These are phyloP conservation scores for Candida germanica DNA, from an alignment of 805 yeast genomes.

Conservation along the genomic window DNA sequence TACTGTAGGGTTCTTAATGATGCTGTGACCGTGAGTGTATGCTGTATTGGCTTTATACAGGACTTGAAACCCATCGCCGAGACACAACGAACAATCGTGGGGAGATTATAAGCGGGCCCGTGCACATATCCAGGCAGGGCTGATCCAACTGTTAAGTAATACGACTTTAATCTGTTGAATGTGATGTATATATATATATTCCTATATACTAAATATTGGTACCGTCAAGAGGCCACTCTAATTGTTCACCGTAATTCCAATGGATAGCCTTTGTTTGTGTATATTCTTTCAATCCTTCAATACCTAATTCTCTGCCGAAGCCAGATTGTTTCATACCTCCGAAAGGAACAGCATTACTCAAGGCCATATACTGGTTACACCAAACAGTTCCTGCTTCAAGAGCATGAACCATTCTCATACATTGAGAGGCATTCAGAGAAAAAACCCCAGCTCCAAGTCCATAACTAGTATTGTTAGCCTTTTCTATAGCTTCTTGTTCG, in stretches of 20 bases:
- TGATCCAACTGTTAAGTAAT: no score
- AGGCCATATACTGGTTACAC: slow-evolving; percentile 67
- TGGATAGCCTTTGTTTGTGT: slow-evolving; percentile 30
- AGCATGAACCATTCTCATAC: slow-evolving; percentile 23
- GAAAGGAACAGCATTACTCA: slow-evolving; percentile 51
- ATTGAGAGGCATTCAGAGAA: slow-evolving; percentile 52
- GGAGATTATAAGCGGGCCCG: no score
- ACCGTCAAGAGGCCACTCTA: slow-evolving; percentile 15
- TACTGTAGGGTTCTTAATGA: no score
- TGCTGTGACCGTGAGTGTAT: no score
- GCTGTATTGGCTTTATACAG: no score
- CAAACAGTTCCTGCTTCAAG: slow-evolving; percentile 68
- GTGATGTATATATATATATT: no score
- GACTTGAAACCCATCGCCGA: no score
- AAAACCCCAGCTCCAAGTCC: slow-evolving; percentile 72
- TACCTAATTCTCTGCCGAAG: slow-evolving; percentile 43
- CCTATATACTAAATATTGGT: no score
- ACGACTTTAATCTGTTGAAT: no score
- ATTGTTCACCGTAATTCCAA: slow-evolving; percentile 14
- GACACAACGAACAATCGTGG: no score
- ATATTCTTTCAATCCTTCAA: slow-evolving; percentile 33
- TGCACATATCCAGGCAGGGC: no score
- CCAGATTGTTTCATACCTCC: slow-evolving; percentile 38
- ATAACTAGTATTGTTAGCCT: slow-evolving; percentile 66
- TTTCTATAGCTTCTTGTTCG: slow-evolving; percentile 63